These are phyloP conservation scores for Candida boidinii DNA, from an alignment of 805 yeast species.

Conservation along the genomic window DNA sequence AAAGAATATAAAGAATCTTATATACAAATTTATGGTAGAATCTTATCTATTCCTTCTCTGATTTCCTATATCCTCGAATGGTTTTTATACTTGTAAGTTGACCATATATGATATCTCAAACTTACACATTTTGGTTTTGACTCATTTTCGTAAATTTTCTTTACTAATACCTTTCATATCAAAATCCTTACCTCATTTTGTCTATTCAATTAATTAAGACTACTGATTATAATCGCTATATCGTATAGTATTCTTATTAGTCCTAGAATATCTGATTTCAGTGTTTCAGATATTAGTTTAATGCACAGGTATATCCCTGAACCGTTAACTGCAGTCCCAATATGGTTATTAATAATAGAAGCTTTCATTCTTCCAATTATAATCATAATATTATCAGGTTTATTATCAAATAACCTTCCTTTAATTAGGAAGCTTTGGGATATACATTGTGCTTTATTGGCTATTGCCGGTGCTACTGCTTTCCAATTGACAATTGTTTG, in stretches of 20 bases:
- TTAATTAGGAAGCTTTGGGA: slow-evolving; percentile 30
- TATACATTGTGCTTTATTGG: slow-evolving; percentile 26
- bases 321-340: slow-evolving; percentile 22
- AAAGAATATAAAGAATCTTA: slow-evolving; percentile 18
- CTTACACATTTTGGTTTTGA: too few species aligned
- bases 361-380: slow-evolving; percentile 25
- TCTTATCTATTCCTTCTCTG: slow-evolving; percentile 20
- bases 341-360: slow-evolving; percentile 22
- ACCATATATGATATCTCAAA: too few species aligned
- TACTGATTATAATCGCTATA: slow-evolving; percentile 14
- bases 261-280: slow-evolving; percentile 34
- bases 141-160: too few species aligned
- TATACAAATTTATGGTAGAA: slow-evolving; percentile 13
- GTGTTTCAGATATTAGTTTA: slow-evolving; percentile 22
- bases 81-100: slow-evolving; percentile 15
- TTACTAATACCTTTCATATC: too few species aligned
- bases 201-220: too few species aligned
- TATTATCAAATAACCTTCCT: slow-evolving; percentile 9
- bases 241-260: slow-evolving; percentile 24
- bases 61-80: slow-evolving; percentile 25
- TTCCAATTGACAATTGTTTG: slow-evolving; percentile 30
- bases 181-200: too few species aligned
- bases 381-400: slow-evolving; percentile 15
- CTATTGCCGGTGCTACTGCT: slow-evolving; percentile 28
- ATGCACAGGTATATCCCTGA: slow-evolving; percentile 29